Base-by-base conservation (phyloP, 805 yeast species). In the Saccharomycopsis schoenii region DNA sequence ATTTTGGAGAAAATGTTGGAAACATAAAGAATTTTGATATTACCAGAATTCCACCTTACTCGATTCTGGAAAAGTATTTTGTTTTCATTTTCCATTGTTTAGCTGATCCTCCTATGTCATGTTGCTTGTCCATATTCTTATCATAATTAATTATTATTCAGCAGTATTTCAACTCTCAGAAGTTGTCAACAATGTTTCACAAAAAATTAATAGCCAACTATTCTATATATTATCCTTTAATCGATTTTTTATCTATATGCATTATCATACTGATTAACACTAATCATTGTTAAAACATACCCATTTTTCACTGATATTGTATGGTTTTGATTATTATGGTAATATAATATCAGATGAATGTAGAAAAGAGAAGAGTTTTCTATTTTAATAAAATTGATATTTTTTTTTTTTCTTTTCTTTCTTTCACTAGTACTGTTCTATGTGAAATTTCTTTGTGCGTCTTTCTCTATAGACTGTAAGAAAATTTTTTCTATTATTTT, bases 281-380 rank as follows among this genome's bases (percentile, higher is more conserved):
- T 55, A 21, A 21, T 5, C 21, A 25, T 37, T 17, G n/a, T 19
- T 29, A 21, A 19, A 40, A 59, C 61, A 56, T 59, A 59, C 61
- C 61, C 61, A 59, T 59, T 59, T 56, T 56, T 59, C 56, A 56
- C 56, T 59, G 55, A 59, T 59, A 51, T 55, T 56, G 50, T 25
- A 40, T 57, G 42, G 50, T 43, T 56, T 56, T 47, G n/a, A 47
- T 47, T 47, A 47, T 47, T 47, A 19, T 47, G 15, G 10, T 25
- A n/a, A 42, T 47, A 47, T 21, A 47, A 24, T 21, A 15, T 21
- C 14, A 47, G 34, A 47, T 47, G n/a, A 25, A 47, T 47, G 21
- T 10, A 9, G 34, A 24, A 47, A 25, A 21, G 25, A 47, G 52
- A 47, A 47, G 52, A 47, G 52, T 21, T 47, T 11, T 47, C 34